Base-by-base conservation (phyloP, 2,329 filamentous ascomycete genomes). In the Diatrype stigma region DNA sequence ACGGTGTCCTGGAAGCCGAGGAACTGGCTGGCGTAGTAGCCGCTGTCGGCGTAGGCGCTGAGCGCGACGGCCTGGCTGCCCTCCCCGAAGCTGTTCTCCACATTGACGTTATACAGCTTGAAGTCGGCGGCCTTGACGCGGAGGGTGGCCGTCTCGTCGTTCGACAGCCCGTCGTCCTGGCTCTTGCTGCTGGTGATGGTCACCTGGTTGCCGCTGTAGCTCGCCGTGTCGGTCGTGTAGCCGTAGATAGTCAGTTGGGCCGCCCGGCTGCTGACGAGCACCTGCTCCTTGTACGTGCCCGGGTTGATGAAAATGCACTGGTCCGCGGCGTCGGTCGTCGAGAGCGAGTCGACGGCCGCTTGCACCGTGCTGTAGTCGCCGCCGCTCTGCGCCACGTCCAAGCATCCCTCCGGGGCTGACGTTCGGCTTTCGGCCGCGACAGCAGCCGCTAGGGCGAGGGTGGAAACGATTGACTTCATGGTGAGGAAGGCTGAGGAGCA, bases 301-400 rank as follows among this genome's bases (percentile, higher is more conserved):
- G 74, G 63, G 56, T 78, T 64, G 65, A 87, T 79, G 70, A 86
- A 86, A 67, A 87, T 83, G 60, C 76, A 79, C 52, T 84, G 79
- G 1, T 70, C 70, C 2, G 66, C 56, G 1, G 75, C 73, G 7
- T 74, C 72, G 1, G 71, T 69, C 0, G 74, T 76, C 16, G 75
- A 77, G 7, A 86, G 73, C 5, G 81, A 77, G 57, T 81, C 62
- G 46, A 87, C 77, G 14, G 84, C 84, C 19, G 73, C 66, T 62
- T 82, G 78, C 45, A 86, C 68, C 38, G 60, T 64, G 50, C 54
- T 60, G 51, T 64, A 69, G 42, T 60, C 62, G 42, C 67, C 50
- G 64, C 76, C 58, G 28, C 61, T 65, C 53, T 63, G 63, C 19
- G 64, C 61, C 2, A 81, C 80, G 1, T 72, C 70, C 11, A 81